Base-by-base conservation (phyloP, 495 filamentous ascomycete genomes). In the Penicillium desertorum region DNA sequence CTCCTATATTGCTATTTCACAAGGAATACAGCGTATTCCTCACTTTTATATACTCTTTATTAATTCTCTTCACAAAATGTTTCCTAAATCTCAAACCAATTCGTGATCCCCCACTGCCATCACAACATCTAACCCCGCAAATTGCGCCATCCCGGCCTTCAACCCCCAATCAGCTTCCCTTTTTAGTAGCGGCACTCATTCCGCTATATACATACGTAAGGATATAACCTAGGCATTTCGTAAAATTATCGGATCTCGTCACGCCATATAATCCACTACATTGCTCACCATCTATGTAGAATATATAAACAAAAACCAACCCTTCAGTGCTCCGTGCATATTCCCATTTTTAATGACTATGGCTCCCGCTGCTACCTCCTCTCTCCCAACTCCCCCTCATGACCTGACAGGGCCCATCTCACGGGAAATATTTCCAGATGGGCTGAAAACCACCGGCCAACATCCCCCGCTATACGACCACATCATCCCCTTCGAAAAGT, bases 361-460 rank as follows among this genome's bases (percentile, higher is more conserved):
- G 73, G 70, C 71, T 37, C 69, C 69, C n/a, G 72, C 69, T 42
- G 65, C 74, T 45, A 71, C 71, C n/a, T 58, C 62, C 25, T 39
- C 64, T 36, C 58, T 62, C 27, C 61, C 70, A 22, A 66, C 64
- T 1, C 62, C 68, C n/a, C 66, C 70, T n/a, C 73, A 76, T 51
- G 57, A 68, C 27, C 61, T 73, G 12, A 44, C 45, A n/a, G 56
- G 56, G 42, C 42, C 60, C 41, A 59, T 69, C 27, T 67, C 73
- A 17, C 53, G 63, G 30, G 70, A 74, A 19, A 37, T 65, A 61
- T 82, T 81, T 56, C 79, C 79, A 19, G 78, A 81, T 59, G 77
- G 79, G 8, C 63, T 81, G 50, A 80, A 82, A 63, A 91, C 88
- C 5, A 88, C 85, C 3, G 90, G 90, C 32, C 90, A 94, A 69